phyloP scores from a whole-genome alignment of 441 rosid species.

The Pelargonium myrrhifolium region DNA sequence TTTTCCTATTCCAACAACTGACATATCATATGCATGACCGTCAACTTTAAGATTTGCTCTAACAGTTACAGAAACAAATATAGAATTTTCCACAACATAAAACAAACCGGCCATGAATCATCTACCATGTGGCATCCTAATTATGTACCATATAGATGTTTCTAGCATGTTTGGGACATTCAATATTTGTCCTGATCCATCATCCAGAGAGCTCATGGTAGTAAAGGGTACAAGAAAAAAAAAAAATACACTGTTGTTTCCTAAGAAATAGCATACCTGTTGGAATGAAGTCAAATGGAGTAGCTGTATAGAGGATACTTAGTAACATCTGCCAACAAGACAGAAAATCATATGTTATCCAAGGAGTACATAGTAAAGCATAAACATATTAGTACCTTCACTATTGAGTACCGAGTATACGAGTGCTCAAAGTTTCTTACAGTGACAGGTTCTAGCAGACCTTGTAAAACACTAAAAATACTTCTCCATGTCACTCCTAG shows the following conservation, averaged over 20 bases:
- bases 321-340: conserved; percentile 48
- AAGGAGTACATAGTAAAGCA: neutral
- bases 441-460: neutral
- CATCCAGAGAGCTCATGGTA: neutral
- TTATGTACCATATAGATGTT: neutral
- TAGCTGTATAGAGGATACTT: conserved; percentile 48
- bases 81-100: neutral
- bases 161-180: neutral
- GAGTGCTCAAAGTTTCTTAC: neutral
- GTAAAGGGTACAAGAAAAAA: neutral
- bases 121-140: neutral
- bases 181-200: neutral
- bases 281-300: conserved; percentile 68
- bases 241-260: neutral
- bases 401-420: neutral
- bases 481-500: neutral
- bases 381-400: neutral
- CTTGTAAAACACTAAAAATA: neutral
- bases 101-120: neutral
- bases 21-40: neutral
- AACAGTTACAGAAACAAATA: neutral
- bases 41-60: conserved; percentile 4
- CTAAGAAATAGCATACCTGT: conserved; percentile 39
- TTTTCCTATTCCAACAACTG: neutral
- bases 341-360: conserved; percentile 9